These are phyloP conservation scores for Daphne laureola DNA, from an alignment of 441 rosid genomes.

Conservation along the genomic window DNA sequence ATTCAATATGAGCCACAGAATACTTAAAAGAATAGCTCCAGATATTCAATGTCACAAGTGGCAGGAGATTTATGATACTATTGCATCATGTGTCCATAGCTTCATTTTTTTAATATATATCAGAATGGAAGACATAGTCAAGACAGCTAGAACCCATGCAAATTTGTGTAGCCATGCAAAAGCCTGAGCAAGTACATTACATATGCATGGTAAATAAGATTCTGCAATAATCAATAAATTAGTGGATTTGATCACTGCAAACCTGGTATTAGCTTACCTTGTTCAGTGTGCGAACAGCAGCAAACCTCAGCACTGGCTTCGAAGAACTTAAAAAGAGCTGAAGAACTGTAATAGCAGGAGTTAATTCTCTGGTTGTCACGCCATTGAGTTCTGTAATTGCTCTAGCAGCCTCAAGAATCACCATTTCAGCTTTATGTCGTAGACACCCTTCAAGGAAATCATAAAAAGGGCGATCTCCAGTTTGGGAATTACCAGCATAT, in stretches of 20 bases:
- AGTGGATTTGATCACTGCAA: neutral
- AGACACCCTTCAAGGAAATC: conserved; percentile 94
- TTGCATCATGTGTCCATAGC: too few relatives aligned
- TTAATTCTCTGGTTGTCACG: conserved; percentile 83
- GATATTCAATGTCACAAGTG: too few relatives aligned
- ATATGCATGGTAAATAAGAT: too few relatives aligned
- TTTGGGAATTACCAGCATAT: conserved; percentile 57
- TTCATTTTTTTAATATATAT: too few relatives aligned
- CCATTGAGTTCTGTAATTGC: conserved; percentile 96
- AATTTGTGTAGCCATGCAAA: too few relatives aligned
- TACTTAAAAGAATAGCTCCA: neutral
- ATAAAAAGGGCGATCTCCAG: conserved; percentile 94
- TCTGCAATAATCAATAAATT: neutral
- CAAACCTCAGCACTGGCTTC: conserved; percentile 94
- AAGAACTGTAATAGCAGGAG: conserved; percentile 97
- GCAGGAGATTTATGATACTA: too few relatives aligned
- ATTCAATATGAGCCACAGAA: conserved; percentile 14
- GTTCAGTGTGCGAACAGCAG: conserved; percentile 96
- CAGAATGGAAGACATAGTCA: too few relatives aligned
- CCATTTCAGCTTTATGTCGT: conserved; percentile 98
- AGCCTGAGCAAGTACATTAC: too few relatives aligned
- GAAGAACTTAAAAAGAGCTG: conserved; percentile 95
- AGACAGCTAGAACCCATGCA: too few relatives aligned
- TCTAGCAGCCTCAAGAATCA: conserved; percentile 96
- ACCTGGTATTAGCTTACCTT: conserved; percentile 43